Evolutionary conservation across 2,329 filamentous ascomycete species (phyloP).

Genomic region (Trichoderma koningiopsis): DNA sequence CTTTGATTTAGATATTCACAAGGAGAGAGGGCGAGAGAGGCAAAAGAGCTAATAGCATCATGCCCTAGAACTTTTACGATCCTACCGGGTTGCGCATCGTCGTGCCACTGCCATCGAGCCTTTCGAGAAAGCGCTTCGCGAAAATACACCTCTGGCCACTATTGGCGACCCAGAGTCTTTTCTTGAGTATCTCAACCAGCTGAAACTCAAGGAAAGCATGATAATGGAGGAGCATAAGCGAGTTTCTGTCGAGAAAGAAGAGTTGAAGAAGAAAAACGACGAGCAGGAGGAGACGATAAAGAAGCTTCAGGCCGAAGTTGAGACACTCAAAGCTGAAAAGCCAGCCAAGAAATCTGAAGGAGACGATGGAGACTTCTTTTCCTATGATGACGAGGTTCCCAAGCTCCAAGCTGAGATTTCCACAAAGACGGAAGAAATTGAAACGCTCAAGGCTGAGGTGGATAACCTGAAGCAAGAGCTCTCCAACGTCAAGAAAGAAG

Average conservation of each 20-base stretch:
- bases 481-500: constrained; percentile 56
- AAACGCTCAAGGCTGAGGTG: constrained; percentile 69
- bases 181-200: constrained; percentile 85
- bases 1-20: background rate
- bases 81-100: constrained; percentile 88
- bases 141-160: constrained; percentile 88
- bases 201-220: constrained; percentile 87
- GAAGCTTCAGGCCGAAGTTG: constrained; percentile 65
- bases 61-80: constrained; percentile 75
- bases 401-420: constrained; percentile 75
- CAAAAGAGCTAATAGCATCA: constrained; percentile 1
- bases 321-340: constrained; percentile 47
- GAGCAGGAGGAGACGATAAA: constrained; percentile 65
- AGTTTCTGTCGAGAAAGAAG: constrained; percentile 78
- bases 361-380: constrained; percentile 78
- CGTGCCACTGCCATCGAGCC: constrained; percentile 86
- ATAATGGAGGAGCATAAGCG: constrained; percentile 90
- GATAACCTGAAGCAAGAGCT: constrained; percentile 58
- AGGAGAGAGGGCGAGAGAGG: background rate
- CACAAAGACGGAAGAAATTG: constrained; percentile 70
- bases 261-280: constrained; percentile 75
- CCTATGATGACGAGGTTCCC: constrained; percentile 84
- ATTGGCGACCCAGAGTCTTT: constrained; percentile 84
- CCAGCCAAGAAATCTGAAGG: constrained; percentile 43
- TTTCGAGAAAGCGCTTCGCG: constrained; percentile 87